Evolutionary conservation across 192 early-diverging fungal species (phyloP).

Genomic region (Backusella australiensis): DNA sequence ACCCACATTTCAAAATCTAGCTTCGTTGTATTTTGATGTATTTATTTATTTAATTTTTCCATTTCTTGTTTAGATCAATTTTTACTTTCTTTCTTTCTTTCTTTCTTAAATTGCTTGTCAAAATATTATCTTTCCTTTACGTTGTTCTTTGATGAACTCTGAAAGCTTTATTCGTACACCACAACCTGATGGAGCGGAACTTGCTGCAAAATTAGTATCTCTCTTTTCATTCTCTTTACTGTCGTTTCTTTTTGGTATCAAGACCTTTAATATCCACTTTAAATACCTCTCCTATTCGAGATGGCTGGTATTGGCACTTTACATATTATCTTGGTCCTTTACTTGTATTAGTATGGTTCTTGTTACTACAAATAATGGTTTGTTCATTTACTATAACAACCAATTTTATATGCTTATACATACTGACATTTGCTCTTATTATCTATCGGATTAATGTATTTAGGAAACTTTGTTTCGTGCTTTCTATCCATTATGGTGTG

Average conservation of each 20-base stretch:
- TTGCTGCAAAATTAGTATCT: slow-evolving; percentile 23
- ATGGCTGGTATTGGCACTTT: slow-evolving; percentile 38
- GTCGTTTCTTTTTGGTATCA: slow-evolving; percentile 26
- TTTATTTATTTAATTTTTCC: neutral
- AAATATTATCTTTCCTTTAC: neutral
- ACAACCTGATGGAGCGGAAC: slow-evolving; percentile 25
- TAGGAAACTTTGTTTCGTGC: slow-evolving; percentile 38
- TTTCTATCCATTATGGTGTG: slow-evolving; percentile 40
- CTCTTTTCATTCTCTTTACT: slow-evolving; percentile 21
- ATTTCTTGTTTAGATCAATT: neutral
- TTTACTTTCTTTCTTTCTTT: neutral
- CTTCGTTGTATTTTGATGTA: neutral
- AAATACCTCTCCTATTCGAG: slow-evolving; percentile 36
- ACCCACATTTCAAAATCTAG: neutral
- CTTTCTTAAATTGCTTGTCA: neutral
- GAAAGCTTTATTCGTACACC: neutral
- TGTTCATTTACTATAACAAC: neutral
- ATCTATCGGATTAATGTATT: neutral
- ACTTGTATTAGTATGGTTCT: slow-evolving; percentile 34
- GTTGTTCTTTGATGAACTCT: neutral
- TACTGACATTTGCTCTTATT: neutral
- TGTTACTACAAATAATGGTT: slow-evolving; percentile 44
- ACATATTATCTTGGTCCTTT: slow-evolving; percentile 49
- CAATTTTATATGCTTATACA: neutral
- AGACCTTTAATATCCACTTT: slow-evolving; percentile 28